Conservation (phyloP, 148 eudicot species). For the Rheum nobile region DNA sequence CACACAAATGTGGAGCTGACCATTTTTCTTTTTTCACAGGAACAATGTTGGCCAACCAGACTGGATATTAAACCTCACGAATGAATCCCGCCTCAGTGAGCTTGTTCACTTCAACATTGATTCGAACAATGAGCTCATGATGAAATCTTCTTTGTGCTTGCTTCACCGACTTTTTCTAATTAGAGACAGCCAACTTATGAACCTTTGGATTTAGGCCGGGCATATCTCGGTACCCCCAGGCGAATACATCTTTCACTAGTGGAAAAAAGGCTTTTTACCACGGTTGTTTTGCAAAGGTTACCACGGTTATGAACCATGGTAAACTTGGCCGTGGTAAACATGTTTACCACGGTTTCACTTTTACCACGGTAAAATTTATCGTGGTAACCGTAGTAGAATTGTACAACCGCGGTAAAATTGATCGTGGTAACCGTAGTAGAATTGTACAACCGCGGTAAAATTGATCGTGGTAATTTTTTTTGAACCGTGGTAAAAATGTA, state of each 20-base stretch:
- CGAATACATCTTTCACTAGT: slow-evolving; percentile 7
- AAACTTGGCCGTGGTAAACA: too few relatives aligned
- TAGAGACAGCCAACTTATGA: not conserved
- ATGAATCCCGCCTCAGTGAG: not conserved
- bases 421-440: too few relatives aligned
- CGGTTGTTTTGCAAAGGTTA: too few relatives aligned
- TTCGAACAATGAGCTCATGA: not conserved
- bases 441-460: too few relatives aligned
- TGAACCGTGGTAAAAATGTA: too few relatives aligned
- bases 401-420: too few relatives aligned
- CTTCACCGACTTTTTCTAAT: not conserved
- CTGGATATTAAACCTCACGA: not conserved
- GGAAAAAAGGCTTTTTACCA: too few relatives aligned
- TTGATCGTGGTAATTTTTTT: too few relatives aligned
- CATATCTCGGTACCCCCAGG: not conserved
- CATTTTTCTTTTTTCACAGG: not conserved
- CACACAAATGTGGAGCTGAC: not conserved
- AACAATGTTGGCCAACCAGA: not conserved
- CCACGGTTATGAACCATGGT: too few relatives aligned
- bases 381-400: too few relatives aligned
- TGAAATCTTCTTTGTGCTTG: not conserved
- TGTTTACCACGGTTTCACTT: too few relatives aligned
- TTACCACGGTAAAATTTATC: too few relatives aligned
- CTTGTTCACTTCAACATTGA: not conserved
- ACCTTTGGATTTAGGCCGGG: not conserved